phyloP scores from a whole-genome alignment of 768 basidiomycete species.

The Agrocybe praecox region DNA sequence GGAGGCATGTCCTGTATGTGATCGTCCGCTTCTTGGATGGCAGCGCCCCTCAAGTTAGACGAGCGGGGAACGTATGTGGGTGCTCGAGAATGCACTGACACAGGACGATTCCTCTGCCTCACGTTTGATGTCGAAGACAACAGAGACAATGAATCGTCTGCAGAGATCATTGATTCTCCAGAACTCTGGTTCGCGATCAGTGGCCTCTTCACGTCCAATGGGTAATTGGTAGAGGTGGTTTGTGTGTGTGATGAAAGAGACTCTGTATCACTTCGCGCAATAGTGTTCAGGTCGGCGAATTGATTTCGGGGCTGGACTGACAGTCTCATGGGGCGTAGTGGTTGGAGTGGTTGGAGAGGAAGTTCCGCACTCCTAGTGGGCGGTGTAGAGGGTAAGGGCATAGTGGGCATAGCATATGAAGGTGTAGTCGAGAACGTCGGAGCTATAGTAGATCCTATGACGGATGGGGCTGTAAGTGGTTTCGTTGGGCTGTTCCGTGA shows the following conservation, averaged over 20 bases:
- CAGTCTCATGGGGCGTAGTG: constrained; percentile 4
- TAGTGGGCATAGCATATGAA: constrained; percentile 6
- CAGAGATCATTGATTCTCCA: constrained; percentile 3
- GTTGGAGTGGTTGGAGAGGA: constrained; percentile 14
- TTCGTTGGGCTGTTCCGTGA: constrained; percentile 13
- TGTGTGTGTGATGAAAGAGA: constrained; percentile 6
- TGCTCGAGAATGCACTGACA: constrained; percentile 17
- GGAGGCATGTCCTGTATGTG: constrained; percentile 17
- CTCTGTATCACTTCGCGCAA: constrained; percentile 11
- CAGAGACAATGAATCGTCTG: neutral
- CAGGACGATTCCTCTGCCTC: constrained; percentile 5
- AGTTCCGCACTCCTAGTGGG: constrained; percentile 6
- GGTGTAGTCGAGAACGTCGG: constrained; percentile 5
- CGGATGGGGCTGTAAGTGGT: constrained; percentile 6
- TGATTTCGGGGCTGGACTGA: neutral
- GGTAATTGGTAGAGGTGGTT: constrained; percentile 4
- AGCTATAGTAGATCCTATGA: constrained; percentile 8
- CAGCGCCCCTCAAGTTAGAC: constrained; percentile 12
- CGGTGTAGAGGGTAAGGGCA: constrained; percentile 11
- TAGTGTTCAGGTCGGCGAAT: constrained; percentile 2
- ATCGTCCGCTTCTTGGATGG: constrained; percentile 10
- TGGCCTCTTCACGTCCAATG: constrained; percentile 13
- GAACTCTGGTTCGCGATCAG: constrained; percentile 5
- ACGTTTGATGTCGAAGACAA: constrained; percentile 15
- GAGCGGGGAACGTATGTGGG: constrained; percentile 21